phyloP scores from a whole-genome alignment of 352 stramenopile genomes.

The Pythium vanterpoolii region DNA sequence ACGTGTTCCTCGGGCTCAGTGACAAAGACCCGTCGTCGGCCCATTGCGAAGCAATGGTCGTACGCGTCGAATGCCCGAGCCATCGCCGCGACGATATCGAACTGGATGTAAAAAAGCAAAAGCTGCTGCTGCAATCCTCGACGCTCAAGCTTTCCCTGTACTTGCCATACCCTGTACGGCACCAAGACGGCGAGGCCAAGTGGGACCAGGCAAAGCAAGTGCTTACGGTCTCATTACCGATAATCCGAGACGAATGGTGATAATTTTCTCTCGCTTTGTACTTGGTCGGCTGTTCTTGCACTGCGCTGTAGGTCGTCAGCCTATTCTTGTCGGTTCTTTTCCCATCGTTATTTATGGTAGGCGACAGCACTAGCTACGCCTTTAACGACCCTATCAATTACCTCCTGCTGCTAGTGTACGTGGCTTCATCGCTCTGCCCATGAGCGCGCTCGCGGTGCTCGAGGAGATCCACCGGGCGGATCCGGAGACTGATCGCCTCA shows the following conservation, averaged over 20 bases:
- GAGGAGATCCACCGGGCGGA: conserved; percentile 37
- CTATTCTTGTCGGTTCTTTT: conserved; percentile 5
- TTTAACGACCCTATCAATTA: no score
- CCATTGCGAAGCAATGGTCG: conserved; percentile 77
- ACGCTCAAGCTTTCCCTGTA: conserved; percentile 65
- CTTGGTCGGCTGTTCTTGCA: background rate
- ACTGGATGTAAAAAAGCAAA: conserved; percentile 77
- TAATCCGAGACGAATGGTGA: conserved; percentile 75
- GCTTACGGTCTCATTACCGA: conserved; percentile 64
- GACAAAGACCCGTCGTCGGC: conserved; percentile 83
- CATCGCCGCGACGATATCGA: conserved; percentile 74
- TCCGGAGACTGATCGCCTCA: conserved; percentile 40
- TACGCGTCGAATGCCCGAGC: conserved; percentile 63
- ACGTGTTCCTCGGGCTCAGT: conserved; percentile 77
- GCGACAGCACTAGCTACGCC: no score
- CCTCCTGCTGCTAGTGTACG: background rate
- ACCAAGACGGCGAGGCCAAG: conserved; percentile 69
- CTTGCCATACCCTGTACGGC: conserved; percentile 66
- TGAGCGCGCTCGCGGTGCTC: conserved; percentile 48
- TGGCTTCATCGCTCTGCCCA: background rate
- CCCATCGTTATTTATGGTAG: no score
- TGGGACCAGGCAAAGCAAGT: conserved; percentile 54
- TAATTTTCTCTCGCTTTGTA: background rate
- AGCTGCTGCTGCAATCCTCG: conserved; percentile 62
- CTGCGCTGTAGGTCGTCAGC: background rate